phyloP scores from a whole-genome alignment of 257 asterid species.

The Echites panduratus region DNA sequence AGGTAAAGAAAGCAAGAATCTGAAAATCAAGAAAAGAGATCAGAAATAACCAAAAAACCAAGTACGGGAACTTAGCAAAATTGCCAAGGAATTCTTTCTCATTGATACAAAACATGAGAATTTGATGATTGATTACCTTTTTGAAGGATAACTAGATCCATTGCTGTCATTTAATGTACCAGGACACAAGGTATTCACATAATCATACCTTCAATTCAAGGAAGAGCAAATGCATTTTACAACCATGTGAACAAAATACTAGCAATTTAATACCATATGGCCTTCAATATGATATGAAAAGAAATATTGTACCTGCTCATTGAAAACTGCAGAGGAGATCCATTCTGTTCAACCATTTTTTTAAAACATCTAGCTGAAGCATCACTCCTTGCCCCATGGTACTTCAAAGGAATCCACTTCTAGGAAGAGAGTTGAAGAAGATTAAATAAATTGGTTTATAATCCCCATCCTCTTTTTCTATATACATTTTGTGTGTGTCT shows the following conservation, averaged over 20 bases:
- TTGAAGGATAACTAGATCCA: conserved; percentile 39
- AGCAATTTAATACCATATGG: neutral
- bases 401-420: conserved; percentile 78
- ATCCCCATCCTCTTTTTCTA: neutral
- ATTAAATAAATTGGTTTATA: neutral
- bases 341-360: conserved; percentile 45
- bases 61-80: no score
- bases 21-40: conserved; percentile 33
- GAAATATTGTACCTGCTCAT: conserved; percentile 53
- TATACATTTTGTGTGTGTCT: neutral
- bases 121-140: conserved; percentile 39
- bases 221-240: neutral
- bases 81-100: neutral
- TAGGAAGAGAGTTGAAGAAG: conserved; percentile 17
- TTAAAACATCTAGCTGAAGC: conserved; percentile 40
- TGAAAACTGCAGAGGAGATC: conserved; percentile 45
- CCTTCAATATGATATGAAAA: neutral
- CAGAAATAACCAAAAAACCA: neutral
- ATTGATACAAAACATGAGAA: conserved; percentile 3
- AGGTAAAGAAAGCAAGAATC: conserved; percentile 54
- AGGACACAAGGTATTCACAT: conserved; percentile 65
- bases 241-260: neutral
- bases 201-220: conserved; percentile 53
- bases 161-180: conserved; percentile 32
- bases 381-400: conserved; percentile 54